Conservation (phyloP, 2,329 filamentous ascomycete genomes). For the Aspergillus sp. region DNA sequence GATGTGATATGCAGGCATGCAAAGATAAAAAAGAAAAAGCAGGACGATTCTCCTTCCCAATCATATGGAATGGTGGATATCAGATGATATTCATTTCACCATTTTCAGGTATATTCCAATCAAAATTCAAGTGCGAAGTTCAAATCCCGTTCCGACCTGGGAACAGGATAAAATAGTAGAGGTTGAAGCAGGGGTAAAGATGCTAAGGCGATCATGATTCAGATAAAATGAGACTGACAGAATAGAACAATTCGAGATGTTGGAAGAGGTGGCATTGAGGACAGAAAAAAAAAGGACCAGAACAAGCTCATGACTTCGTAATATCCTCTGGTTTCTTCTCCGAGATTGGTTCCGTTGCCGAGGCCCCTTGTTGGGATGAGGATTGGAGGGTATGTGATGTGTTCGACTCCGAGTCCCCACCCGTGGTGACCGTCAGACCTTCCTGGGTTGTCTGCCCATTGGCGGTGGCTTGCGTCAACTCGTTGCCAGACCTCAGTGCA, state of each 20-base stretch:
- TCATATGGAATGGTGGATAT: background rate
- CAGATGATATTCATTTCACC: background rate
- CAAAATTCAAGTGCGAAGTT: constrained; percentile 7
- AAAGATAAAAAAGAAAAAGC: background rate
- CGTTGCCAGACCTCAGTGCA: constrained; percentile 3
- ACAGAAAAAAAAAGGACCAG: background rate
- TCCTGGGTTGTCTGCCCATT: constrained; percentile 32
- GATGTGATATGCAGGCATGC: background rate
- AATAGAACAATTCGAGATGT: background rate
- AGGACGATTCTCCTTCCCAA: background rate
- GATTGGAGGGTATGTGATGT: constrained; percentile 6
- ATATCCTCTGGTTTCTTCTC: constrained; percentile 14
- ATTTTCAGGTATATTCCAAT: constrained; percentile 1
- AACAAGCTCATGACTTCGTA: background rate
- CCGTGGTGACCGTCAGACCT: background rate
- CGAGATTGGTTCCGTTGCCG: constrained; percentile 35
- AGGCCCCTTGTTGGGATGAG: constrained; percentile 4
- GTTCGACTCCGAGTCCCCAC: constrained; percentile 46
- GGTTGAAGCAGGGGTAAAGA: background rate
- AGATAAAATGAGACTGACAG: constrained; percentile 1
- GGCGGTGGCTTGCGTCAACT: constrained; percentile 14
- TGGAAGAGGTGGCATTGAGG: background rate
- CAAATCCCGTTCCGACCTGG: constrained; percentile 17
- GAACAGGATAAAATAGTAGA: constrained; percentile 10
- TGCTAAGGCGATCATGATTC: background rate